Base-by-base conservation (phyloP, 225 moss, liverwort and hornwort genomes). In the Asterella californica region DNA sequence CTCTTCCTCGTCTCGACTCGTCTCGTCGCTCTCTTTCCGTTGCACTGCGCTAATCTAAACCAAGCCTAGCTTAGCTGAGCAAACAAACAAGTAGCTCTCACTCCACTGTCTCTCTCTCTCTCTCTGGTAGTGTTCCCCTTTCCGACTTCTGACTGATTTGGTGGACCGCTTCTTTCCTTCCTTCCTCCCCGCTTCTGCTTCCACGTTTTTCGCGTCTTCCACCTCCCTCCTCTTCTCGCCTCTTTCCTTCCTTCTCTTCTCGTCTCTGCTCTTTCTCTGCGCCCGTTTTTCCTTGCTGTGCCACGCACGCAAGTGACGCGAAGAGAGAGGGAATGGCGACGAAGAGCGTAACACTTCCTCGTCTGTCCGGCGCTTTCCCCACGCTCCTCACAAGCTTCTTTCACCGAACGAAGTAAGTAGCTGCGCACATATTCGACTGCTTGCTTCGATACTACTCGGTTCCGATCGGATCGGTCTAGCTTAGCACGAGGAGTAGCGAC, bases 271-370 rank as follows among this genome's bases (percentile, higher is more conserved):
- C 37, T 69, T 21, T 8, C 34, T 0, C 42, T 21, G 62, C 27
- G 62, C 22, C 70, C 22, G 21, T 22, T 42, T 70, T 24, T 57
- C 37, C 21, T 42, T 70, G 70, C 9, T 37, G 36, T 37, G 68
- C 37, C 68, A 69, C 68, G 38, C 68, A 69, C 68, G 36, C 68
- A 69, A 69, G 68, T 69, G 33, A 65, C 68, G 37, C 7, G 42
- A 42, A 3, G 42, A 7, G 42, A 42, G 42, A 42, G 38, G 36
- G 42, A 19, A 15, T n/a, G n/a, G 70, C 22, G 17, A 22, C 10
- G 70, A 24, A 70, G 38, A 45, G 21, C 24, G 38, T 9, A 70
- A 24, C 42, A 22, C 25, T 70, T 53, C 10, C 53, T 53, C 53
- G 53, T 53, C 53, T 53, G 15, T 18, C 53, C 53, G 53, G 1